Percentiles rank a stretch among this genome's conserved stretches.
Conservation (phyloP, 2,329 filamentous ascomycete genomes). For the Endothia cerciana region DNA sequence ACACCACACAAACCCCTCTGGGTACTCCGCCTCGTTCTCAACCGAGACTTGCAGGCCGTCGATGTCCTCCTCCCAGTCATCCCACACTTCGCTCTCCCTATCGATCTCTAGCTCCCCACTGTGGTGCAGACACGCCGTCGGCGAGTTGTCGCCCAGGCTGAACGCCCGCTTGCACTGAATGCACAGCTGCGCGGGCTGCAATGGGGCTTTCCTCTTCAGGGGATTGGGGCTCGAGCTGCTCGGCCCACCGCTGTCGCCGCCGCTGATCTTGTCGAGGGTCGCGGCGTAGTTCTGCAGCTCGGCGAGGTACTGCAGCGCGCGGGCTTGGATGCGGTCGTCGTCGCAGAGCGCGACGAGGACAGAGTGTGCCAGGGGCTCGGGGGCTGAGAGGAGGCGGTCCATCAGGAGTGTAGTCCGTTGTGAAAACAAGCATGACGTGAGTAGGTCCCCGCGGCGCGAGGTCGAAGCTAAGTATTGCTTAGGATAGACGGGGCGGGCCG, state of each 20-base stretch:
- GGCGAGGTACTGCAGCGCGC: slow-evolving; percentile 24
- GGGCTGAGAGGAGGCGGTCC: slow-evolving; percentile 24
- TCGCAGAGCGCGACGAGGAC: slow-evolving; percentile 28
- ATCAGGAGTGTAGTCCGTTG: background rate
- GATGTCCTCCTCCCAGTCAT: slow-evolving; percentile 5
- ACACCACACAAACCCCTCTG: slow-evolving; percentile 22
- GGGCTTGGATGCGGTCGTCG: slow-evolving; percentile 16
- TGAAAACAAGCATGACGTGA: background rate
- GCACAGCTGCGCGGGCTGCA: slow-evolving; percentile 21
- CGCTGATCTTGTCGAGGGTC: background rate
- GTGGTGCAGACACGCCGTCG: slow-evolving; percentile 23
- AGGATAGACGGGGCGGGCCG: background rate
- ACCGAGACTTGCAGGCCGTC: background rate
- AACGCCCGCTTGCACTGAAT: slow-evolving; percentile 23
- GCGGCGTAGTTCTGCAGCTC: slow-evolving; percentile 18
- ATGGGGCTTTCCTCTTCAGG: slow-evolving; percentile 17
- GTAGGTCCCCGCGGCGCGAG: too few species aligned
- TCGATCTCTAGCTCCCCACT: slow-evolving; percentile 13
- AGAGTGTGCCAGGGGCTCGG: slow-evolving; percentile 21
- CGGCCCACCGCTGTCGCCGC: background rate
- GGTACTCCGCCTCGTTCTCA: slow-evolving; percentile 18
- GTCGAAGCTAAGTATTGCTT: background rate
- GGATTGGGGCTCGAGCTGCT: slow-evolving; percentile 1
- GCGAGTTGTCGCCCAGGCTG: slow-evolving; percentile 11
- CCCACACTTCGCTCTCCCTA: slow-evolving; percentile 9